Evolutionary conservation across 2,329 filamentous ascomycete genomes (phyloP).

Genomic region (Alternaria novae-zelandiae): DNA sequence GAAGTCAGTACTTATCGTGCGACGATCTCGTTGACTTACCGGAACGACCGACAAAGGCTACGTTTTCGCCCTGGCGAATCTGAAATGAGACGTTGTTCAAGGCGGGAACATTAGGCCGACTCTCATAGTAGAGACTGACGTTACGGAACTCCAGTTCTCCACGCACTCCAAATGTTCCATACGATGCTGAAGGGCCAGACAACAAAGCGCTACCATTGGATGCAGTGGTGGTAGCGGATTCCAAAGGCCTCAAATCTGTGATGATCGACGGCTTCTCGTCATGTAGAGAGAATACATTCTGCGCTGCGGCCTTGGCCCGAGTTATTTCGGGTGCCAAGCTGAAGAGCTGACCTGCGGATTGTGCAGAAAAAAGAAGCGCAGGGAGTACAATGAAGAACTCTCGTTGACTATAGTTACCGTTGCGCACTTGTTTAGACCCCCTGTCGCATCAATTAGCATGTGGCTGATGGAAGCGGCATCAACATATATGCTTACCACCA

Average conservation of each 20-base stretch:
- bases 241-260: constrained; percentile 4
- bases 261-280: constrained; percentile 51
- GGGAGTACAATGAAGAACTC: constrained; percentile 56
- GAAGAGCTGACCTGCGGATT: constrained; percentile 56
- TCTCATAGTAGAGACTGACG: constrained; percentile 43
- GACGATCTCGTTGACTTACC: constrained; percentile 14
- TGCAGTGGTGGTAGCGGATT: not conserved
- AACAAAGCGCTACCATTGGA: constrained; percentile 15
- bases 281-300: constrained; percentile 52
- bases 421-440: constrained; percentile 52
- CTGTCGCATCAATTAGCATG: constrained; percentile 7
- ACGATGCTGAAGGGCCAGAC: constrained; percentile 21
- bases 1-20: not conserved
- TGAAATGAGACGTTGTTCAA: constrained; percentile 50
- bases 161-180: constrained; percentile 24
- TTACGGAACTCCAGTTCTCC: constrained; percentile 44
- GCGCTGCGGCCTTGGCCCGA: constrained; percentile 53
- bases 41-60: constrained; percentile 53
- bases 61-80: constrained; percentile 47
- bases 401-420: constrained; percentile 49
- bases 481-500: constrained; percentile 49
- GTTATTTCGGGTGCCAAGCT: constrained; percentile 55
- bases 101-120: constrained; percentile 36
- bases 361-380: constrained; percentile 55
- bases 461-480: not conserved